A percentile compares a stretch with the other conserved stretches of the same genome.
Conservation (phyloP, 139 green algal species). For the Gonium pectorale region DNA sequence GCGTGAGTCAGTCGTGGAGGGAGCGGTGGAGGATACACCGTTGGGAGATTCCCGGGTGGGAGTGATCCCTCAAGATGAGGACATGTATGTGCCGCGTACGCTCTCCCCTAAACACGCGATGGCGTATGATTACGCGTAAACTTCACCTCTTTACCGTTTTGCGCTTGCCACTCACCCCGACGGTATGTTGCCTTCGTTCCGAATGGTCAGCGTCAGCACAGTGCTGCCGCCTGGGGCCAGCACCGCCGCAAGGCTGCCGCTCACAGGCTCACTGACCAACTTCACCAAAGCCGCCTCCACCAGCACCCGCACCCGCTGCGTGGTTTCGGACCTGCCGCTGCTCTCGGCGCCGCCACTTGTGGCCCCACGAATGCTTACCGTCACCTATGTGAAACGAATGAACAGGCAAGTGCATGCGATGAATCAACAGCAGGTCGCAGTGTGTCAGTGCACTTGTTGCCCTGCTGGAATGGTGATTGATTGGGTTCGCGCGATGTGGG, state of each 20-base stretch:
- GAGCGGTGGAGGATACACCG: background rate
- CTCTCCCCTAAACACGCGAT: background rate
- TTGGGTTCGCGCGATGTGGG: too few species aligned
- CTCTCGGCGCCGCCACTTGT: too few species aligned
- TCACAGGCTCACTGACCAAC: background rate
- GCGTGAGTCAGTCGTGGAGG: background rate
- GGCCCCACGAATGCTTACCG: too few species aligned
- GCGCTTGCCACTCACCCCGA: background rate
- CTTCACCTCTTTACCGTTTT: background rate
- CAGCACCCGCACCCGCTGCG: background rate
- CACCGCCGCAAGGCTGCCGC: background rate
- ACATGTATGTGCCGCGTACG: background rate
- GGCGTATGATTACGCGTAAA: background rate
- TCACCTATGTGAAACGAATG: too few species aligned
- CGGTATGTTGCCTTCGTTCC: constrained; percentile 16
- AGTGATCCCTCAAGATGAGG: background rate
- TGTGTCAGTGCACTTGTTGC: too few species aligned
- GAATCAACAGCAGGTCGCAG: too few species aligned
- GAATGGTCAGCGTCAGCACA: background rate
- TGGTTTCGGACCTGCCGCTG: too few species aligned
- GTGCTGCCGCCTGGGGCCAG: constrained; percentile 6
- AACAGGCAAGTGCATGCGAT: too few species aligned
- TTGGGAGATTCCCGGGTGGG: background rate
- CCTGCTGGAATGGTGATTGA: too few species aligned
- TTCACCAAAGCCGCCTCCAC: background rate